A percentile compares a stretch with the other conserved stretches of the same genome.
phyloP scores from a whole-genome alignment of 2,329 filamentous ascomycete genomes.

The Xylariaceae sp. region DNA sequence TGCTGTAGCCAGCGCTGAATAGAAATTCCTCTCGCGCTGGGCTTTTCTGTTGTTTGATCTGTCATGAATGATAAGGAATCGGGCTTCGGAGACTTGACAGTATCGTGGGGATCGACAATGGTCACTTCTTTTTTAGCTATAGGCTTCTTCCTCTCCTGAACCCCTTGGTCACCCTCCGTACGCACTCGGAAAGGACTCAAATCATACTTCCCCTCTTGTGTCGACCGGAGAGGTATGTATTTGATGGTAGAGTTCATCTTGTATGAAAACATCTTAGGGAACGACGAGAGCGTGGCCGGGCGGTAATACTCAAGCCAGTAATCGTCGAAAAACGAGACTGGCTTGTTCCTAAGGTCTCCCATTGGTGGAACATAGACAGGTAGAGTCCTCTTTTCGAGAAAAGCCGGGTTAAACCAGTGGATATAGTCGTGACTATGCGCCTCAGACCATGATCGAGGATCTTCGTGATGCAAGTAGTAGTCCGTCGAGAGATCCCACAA shows the following conservation, averaged over 20 bases:
- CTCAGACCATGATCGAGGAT: constrained; percentile 75
- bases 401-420: constrained; percentile 80
- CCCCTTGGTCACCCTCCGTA: constrained; percentile 64
- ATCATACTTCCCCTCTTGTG: constrained; percentile 77
- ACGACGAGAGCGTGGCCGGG: constrained; percentile 83
- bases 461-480: constrained; percentile 91
- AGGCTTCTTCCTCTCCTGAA: constrained; percentile 63
- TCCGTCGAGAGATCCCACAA: constrained; percentile 95
- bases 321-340: constrained; percentile 76
- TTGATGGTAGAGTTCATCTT: constrained; percentile 89
- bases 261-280: constrained; percentile 90
- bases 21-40: constrained; percentile 54
- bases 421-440: constrained; percentile 75
- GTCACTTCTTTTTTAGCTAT: constrained; percentile 69
- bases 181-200: constrained; percentile 88
- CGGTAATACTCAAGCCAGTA: constrained; percentile 99
- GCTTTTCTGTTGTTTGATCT: constrained; percentile 42
- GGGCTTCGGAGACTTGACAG: constrained; percentile 46
- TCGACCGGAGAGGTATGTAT: constrained; percentile 77
- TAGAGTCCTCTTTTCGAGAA: constrained; percentile 68
- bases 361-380: constrained; percentile 54
- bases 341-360: constrained; percentile 47
- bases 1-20: constrained; percentile 69
- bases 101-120: constrained; percentile 66
- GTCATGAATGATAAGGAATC: constrained; percentile 48